Percentiles rank a stretch among this genome's conserved stretches.
Conservation (phyloP, 2,329 filamentous ascomycete genomes). For the Aspergillus sp. region DNA sequence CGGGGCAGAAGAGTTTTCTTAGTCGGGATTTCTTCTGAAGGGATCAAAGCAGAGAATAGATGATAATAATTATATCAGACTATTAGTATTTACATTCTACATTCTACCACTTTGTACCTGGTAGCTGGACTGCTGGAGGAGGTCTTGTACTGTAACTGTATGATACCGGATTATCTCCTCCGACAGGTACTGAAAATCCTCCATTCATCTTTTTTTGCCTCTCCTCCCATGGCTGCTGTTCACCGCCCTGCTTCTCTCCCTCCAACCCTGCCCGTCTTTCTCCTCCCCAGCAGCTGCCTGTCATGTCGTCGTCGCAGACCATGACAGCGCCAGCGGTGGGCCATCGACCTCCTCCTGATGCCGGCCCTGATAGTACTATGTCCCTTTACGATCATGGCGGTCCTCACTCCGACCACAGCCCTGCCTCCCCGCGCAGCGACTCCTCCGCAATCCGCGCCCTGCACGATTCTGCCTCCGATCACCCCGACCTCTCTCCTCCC, state of each 20-base stretch:
- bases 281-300: conserved; percentile 26
- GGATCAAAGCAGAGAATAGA: no score
- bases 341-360: conserved; percentile 40
- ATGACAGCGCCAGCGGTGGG: conserved; percentile 44
- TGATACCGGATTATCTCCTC: not conserved
- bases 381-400: conserved; percentile 36
- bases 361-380: conserved; percentile 30
- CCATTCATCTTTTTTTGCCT: conserved; percentile 7
- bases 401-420: conserved; percentile 16
- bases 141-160: not conserved
- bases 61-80: no score
- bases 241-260: conserved; percentile 4
- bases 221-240: conserved; percentile 5
- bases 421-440: conserved; percentile 25
- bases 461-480: conserved; percentile 31
- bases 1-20: no score
- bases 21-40: no score
- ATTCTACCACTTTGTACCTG: no score
- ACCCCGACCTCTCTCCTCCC: conserved; percentile 17
- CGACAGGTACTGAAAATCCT: conserved; percentile 1
- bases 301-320: conserved; percentile 44
- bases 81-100: no score
- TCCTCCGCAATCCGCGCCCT: conserved; percentile 35
- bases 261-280: conserved; percentile 11
- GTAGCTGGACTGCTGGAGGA: no score